Conservation (phyloP, 352 stramenopile species). For the Phytophthora podocarpi region DNA sequence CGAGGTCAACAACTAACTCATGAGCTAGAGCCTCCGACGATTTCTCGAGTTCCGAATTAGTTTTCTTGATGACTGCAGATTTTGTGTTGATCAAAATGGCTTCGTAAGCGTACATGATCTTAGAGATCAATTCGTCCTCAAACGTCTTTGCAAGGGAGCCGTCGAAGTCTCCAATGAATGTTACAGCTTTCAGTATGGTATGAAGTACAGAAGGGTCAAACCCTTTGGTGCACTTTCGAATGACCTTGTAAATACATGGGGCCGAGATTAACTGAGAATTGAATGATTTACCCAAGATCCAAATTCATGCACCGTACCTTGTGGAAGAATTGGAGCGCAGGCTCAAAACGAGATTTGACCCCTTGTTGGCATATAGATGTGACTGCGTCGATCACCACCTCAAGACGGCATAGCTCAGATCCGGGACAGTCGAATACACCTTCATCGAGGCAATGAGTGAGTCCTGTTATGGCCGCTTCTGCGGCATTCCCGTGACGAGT, state of each 20-base stretch:
- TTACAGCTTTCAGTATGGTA: constrained; percentile 66
- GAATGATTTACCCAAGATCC: background rate
- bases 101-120: constrained; percentile 78
- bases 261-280: background rate
- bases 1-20: constrained; percentile 53
- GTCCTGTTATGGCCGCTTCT: constrained; percentile 45
- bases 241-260: constrained; percentile 36
- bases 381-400: constrained; percentile 65
- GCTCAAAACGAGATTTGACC: constrained; percentile 67
- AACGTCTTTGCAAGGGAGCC: constrained; percentile 60
- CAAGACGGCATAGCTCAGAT: constrained; percentile 49
- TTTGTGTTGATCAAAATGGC: constrained; percentile 34
- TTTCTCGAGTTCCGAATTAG: background rate
- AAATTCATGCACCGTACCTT: constrained; percentile 42
- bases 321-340: constrained; percentile 66
- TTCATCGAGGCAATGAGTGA: constrained; percentile 68
- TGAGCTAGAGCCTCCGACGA: constrained; percentile 39
- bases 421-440: constrained; percentile 54
- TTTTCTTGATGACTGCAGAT: background rate
- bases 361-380: constrained; percentile 81
- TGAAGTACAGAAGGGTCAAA: constrained; percentile 67
- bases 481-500: constrained; percentile 70
- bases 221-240: constrained; percentile 45
- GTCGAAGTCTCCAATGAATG: constrained; percentile 83
- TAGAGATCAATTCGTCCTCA: constrained; percentile 74